These are phyloP conservation scores for Pyricularia sp. DNA, from an alignment of 2,329 filamentous ascomycete species.

Conservation along the genomic window DNA sequence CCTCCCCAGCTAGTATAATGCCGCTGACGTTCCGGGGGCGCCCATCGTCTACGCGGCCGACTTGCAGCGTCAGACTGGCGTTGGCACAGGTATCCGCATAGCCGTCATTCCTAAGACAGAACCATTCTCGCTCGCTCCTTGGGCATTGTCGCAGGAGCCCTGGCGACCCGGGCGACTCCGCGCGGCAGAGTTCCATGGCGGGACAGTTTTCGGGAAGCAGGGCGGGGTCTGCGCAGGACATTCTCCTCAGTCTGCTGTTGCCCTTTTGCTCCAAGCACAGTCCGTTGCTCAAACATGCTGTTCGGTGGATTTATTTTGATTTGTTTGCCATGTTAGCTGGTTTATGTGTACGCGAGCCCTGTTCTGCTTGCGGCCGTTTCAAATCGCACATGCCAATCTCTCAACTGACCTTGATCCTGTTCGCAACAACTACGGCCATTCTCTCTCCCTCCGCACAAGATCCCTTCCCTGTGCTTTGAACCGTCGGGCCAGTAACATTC, in stretches of 20 bases:
- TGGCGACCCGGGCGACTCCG: not conserved
- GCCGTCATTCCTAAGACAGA: not conserved
- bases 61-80: not conserved
- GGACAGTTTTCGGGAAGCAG: not conserved
- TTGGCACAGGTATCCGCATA: not conserved
- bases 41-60: not conserved
- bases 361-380: not conserved
- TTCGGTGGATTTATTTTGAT: not conserved
- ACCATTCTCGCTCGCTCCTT: not conserved
- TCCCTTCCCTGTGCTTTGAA: not conserved
- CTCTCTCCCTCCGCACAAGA: not conserved
- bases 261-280: not conserved
- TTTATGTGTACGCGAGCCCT: not conserved
- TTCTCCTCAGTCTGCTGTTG: not conserved
- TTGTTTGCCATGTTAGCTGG: not conserved
- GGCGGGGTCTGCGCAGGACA: not conserved
- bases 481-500: not conserved
- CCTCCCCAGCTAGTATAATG: not conserved
- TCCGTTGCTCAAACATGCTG: not conserved
- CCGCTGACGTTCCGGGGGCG: not conserved
- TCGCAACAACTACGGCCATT: not conserved
- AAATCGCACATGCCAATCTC: not conserved
- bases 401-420: not conserved
- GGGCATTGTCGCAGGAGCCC: not conserved
- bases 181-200: not conserved